Evolutionary conservation across 495 filamentous ascomycete genomes (phyloP).

Genomic region (Chaetomium fimeti): DNA sequence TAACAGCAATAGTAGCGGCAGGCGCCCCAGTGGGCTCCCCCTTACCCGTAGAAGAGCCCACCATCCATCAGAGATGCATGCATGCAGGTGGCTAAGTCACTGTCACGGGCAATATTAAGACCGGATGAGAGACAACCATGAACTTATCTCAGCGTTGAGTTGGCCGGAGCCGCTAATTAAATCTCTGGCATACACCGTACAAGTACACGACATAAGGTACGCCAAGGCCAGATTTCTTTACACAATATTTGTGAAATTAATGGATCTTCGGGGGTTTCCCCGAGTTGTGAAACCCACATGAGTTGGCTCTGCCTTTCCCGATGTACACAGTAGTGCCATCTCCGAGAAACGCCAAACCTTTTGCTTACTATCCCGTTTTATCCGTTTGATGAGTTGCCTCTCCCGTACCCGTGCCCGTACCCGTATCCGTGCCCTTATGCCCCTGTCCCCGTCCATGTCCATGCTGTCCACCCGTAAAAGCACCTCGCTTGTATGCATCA

Average conservation of each 20-base stretch:
- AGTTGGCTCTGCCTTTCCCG: background rate
- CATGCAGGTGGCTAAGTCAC: conserved; percentile 8
- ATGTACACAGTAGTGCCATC: background rate
- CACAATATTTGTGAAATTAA: too few relatives aligned
- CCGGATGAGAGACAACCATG: background rate
- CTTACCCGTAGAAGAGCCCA: background rate
- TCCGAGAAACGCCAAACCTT: background rate
- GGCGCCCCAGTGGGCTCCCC: background rate
- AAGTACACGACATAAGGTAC: too few relatives aligned
- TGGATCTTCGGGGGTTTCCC: too few relatives aligned
- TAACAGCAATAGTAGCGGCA: conserved; percentile 5
- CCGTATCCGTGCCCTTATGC: background rate
- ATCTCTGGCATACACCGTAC: background rate
- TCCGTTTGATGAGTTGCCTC: background rate
- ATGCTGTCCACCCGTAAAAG: conserved; percentile 9
- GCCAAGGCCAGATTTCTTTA: too few relatives aligned
- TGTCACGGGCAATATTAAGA: background rate
- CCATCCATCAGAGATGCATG: background rate
- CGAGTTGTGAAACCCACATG: conserved; percentile 19
- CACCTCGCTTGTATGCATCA: conserved; percentile 18
- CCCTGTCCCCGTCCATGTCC: conserved; percentile 5
- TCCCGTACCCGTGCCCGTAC: background rate
- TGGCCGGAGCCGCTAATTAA: background rate
- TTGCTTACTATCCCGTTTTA: conserved; percentile 1
- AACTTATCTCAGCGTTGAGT: background rate